phyloP scores from a whole-genome alignment of 2,329 filamentous ascomycete species.

The Colletotrichum musae region DNA sequence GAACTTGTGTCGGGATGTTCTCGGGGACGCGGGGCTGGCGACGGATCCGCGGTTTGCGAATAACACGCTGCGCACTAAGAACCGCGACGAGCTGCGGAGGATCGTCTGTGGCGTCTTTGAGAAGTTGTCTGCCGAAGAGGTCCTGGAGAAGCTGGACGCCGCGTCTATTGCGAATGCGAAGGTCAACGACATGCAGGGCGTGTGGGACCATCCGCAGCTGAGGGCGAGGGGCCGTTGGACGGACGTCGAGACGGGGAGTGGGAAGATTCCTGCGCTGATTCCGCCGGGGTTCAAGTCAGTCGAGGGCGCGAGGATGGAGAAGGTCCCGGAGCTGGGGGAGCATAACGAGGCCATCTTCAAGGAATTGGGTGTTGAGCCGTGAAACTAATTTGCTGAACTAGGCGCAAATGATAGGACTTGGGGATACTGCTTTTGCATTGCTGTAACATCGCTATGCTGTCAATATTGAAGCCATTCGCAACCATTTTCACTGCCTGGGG shows the following conservation, averaged over 20 bases:
- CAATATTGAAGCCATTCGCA: background rate
- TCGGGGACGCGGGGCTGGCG: constrained; percentile 58
- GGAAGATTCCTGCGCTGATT: constrained; percentile 62
- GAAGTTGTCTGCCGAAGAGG: constrained; percentile 54
- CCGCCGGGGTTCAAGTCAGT: constrained; percentile 59
- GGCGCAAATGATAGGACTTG: background rate
- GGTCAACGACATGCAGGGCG: constrained; percentile 67
- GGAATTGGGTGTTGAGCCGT: constrained; percentile 20
- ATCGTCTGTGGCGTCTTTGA: constrained; percentile 62
- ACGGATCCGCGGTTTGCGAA: constrained; percentile 62
- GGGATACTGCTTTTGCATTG: too few species aligned
- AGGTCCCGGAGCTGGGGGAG: constrained; percentile 32
- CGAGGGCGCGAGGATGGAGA: constrained; percentile 28
- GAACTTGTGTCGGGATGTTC: constrained; percentile 62
- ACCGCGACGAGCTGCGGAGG: constrained; percentile 60
- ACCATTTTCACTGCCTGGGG: background rate
- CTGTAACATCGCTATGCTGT: too few species aligned
- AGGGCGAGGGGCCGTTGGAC: constrained; percentile 66
- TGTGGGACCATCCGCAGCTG: constrained; percentile 69
- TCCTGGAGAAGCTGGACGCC: constrained; percentile 58
- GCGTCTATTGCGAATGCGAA: constrained; percentile 69
- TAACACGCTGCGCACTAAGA: constrained; percentile 61
- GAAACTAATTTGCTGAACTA: background rate
- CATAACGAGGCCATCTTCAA: constrained; percentile 32
- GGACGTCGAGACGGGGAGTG: constrained; percentile 62